Base-by-base conservation (phyloP, 2,329 filamentous ascomycete species). In the Penicillium sp. region DNA sequence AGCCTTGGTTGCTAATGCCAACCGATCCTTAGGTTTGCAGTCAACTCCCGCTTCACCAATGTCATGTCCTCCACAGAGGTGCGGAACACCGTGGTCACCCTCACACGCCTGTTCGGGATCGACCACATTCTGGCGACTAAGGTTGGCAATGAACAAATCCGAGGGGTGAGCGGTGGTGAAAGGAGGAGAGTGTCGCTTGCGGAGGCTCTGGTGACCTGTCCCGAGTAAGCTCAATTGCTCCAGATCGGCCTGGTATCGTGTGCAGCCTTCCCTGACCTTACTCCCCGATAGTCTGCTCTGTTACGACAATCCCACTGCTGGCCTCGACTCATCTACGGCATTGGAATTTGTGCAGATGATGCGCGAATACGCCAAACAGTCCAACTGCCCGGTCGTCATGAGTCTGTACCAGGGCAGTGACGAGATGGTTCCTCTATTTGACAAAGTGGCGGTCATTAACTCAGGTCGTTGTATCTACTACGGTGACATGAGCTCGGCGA, bases 351-450 rank as follows among this genome's bases (percentile, higher is more conserved):
- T 71, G 50, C 78, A 77, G 57, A 84, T 82, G 2, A 73, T 91
- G 3, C 81, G 86, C 4, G 80, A 88, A 28, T 78, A 87, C 68
- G 90, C 86, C 13, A 82, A 15, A 2, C 43, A 89, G 61, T 78
- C 90, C 40, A 87, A 87, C 73, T 79, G 83, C 20, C 27, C 19
- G 62, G 87, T 82, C 0, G 84, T 83, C 3, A 90, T 91, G 6
- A 87, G 86, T 0, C 71, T 93, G 0, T 93, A 91, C 63, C 86
- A 91, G 61, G 86, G 84, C 0, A 87, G 83, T 0, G 84, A 90
- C 65, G 86, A 79, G 56, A 85, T 89, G 45, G 87, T 85, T 65
- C 71, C 72, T 20, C 77, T 80, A 13, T 88, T 89, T 45, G 86
- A 91, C 70, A 90, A 90, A 65, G 84, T 90, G 11, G 68, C 90